Evolutionary conservation across 1,139 yeast species (phyloP), one percentile per base, ranked within the genome.

Genomic region (Kluyveromyces sp.): DNA sequence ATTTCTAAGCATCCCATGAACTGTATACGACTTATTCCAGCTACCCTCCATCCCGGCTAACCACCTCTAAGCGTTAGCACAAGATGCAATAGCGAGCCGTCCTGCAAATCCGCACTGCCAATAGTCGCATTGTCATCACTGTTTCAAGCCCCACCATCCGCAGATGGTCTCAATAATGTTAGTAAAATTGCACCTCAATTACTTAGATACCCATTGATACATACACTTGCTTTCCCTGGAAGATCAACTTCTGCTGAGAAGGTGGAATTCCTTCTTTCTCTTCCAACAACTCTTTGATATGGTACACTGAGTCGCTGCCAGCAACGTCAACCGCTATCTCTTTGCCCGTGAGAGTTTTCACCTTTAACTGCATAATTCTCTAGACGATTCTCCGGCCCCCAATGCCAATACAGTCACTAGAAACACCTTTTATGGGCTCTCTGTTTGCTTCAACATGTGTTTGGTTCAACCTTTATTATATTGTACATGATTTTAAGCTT

Each of bases 251-350:
- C 66, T 92, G 98, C 67, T 92, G 98, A 32, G 88, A 81, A 25
- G 98, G 97, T 3, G 97, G 97, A 49, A 92, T 92, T 3, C 98
- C 98, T 65, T 92, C 98, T 62, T 89, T 87, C 62, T 92, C 97
- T 66, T 92, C 97, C 72, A 92, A 81, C 66, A 86, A 78, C 65
- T 92, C 97, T 68, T 92, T 92, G 69, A 92, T 81, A 45, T 87
- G 79, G 55, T 82, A 78, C 51, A 90, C 83, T 72, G 71, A 57
- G 42, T 88, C 95, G 7, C 77, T 65, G 43, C 88, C 81, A 57
- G 85, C 92, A 43, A 88, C 79, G 56, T 84, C 90, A 48, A 88
- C 80, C 50, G 86, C 80, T 61, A 87, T 87, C 78, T 79, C 63
- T 40, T 92, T 83, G 7, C 92, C 92, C 0, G 94, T 84, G 53